Conservation (phyloP, 495 filamentous ascomycete species). For the Halenospora varia region DNA sequence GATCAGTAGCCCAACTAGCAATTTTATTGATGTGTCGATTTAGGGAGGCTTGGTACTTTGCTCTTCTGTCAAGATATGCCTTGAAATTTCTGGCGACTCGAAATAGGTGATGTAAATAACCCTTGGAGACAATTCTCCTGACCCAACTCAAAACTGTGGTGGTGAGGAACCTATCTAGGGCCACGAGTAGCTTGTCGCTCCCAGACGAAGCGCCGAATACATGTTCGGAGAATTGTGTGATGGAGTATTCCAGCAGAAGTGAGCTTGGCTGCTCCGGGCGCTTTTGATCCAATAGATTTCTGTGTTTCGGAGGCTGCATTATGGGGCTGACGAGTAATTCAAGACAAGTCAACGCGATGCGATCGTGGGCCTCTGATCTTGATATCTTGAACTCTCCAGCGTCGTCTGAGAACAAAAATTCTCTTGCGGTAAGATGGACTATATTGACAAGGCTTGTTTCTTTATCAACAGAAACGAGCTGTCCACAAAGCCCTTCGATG, state of each 20-base stretch:
- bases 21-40: background rate
- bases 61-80: background rate
- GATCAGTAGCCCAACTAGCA: constrained; percentile 34
- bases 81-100: constrained; percentile 3
- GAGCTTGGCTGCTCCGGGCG: background rate
- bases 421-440: constrained; percentile 37
- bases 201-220: background rate
- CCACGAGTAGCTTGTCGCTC: background rate
- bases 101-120: background rate
- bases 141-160: constrained; percentile 9
- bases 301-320: background rate
- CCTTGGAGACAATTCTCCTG: background rate
- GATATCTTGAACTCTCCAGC: background rate
- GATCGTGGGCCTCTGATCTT: background rate
- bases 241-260: constrained; percentile 3
- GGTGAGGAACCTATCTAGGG: background rate
- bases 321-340: background rate
- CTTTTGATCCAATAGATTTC: background rate
- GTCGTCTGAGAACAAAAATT: constrained; percentile 5
- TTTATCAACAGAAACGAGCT: constrained; percentile 35
- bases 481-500: constrained; percentile 29
- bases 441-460: constrained; percentile 30
- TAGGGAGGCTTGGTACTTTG: constrained; percentile 2
- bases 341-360: background rate
- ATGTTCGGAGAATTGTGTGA: constrained; percentile 5